Conservation (phyloP, 2,329 filamentous ascomycete species). For the Beauveria caledonica region DNA sequence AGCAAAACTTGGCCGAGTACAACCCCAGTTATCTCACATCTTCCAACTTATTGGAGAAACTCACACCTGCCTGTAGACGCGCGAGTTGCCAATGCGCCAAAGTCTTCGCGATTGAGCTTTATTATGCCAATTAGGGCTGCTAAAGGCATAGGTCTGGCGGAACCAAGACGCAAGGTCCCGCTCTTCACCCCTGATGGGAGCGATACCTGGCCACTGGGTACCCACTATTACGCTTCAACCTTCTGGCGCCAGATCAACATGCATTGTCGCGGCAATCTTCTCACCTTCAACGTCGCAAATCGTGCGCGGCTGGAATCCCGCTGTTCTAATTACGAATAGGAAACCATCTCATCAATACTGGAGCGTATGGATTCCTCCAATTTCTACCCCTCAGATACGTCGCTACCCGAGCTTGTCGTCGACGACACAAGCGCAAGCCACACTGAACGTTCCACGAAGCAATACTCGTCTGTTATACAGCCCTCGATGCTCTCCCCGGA, state of each 20-base stretch:
- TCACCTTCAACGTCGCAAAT: neutral
- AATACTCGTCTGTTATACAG: neutral
- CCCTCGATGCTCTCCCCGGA: slow-evolving; percentile 4
- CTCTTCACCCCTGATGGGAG: neutral
- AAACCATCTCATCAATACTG: neutral
- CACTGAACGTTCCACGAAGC: neutral
- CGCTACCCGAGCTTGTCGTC: slow-evolving; percentile 16
- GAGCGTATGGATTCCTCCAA: slow-evolving; percentile 2
- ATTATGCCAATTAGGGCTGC: neutral
- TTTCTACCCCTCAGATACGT: neutral
- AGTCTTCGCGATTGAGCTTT: neutral
- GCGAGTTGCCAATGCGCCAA: neutral
- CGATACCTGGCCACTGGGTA: neutral
- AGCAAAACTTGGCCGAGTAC: neutral
- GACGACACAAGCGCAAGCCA: slow-evolving; percentile 1
- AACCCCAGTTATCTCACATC: neutral
- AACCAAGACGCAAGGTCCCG: neutral
- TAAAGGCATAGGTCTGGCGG: too few species aligned
- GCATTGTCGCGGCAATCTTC: neutral
- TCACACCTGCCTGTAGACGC: neutral
- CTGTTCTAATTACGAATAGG: neutral
- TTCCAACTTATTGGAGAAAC: neutral
- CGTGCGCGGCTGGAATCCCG: neutral
- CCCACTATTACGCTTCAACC: neutral
- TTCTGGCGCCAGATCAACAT: neutral